Evolutionary conservation across 2,329 filamentous ascomycete species (phyloP).

Genomic region (Aureobasidium zeae): DNA sequence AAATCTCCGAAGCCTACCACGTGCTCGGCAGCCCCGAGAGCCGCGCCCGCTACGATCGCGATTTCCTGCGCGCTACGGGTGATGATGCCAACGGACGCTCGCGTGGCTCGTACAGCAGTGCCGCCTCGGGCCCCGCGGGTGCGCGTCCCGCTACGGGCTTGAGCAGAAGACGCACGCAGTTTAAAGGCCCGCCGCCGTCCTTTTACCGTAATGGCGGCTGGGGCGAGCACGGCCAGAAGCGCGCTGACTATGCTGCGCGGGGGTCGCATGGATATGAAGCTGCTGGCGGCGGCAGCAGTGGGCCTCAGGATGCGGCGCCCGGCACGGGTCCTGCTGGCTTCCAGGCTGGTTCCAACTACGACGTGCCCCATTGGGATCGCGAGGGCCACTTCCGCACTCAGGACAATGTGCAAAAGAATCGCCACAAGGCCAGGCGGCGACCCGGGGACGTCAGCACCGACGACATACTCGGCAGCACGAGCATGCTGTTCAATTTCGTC

Average conservation of each 20-base stretch:
- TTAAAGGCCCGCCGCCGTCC: constrained; percentile 76
- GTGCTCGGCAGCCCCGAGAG: constrained; percentile 63
- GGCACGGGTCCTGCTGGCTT: constrained; percentile 43
- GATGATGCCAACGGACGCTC: constrained; percentile 31
- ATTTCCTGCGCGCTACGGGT: constrained; percentile 40
- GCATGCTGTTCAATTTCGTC: constrained; percentile 27
- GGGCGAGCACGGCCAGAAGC: constrained; percentile 54
- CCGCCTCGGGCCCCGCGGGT: constrained; percentile 54
- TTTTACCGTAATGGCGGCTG: constrained; percentile 81
- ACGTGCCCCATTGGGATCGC: constrained; percentile 71
- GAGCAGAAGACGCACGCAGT: constrained; percentile 63
- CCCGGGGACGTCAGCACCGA: constrained; percentile 17
- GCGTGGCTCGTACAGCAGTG: constrained; percentile 44
- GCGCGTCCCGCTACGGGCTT: constrained; percentile 73
- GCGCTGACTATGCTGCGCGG: constrained; percentile 36
- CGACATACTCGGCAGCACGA: constrained; percentile 17
- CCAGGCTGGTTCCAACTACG: constrained; percentile 45
- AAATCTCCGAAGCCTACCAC: constrained; percentile 75
- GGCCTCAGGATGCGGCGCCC: constrained; percentile 21
- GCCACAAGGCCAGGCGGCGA: constrained; percentile 20
- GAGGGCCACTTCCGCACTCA: constrained; percentile 66
- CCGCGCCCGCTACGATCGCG: constrained; percentile 71
- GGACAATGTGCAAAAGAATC: constrained; percentile 38
- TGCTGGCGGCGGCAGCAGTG: constrained; percentile 18
- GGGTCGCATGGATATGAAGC: constrained; percentile 26